phyloP scores from a whole-genome alignment of 352 stramenopile species.

The Aphanomyces euteiches region DNA sequence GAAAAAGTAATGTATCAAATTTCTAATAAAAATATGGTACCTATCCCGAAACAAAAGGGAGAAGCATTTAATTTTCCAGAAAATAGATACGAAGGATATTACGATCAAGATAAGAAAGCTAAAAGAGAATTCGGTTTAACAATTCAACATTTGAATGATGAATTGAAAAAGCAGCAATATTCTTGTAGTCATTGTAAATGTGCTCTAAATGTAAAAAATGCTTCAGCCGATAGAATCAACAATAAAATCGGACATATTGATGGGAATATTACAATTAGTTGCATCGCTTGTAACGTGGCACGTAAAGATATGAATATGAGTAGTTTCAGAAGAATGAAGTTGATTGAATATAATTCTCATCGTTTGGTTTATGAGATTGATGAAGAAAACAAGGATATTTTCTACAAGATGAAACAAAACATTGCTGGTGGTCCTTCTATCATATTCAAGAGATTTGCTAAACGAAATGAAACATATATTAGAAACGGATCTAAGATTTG shows the following conservation, averaged over 20 bases:
- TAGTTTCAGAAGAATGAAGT: conserved; percentile 31
- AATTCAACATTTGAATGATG: conserved; percentile 29
- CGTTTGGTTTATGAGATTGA: conserved; percentile 32
- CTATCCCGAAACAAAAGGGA: neutral
- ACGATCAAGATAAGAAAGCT: conserved; percentile 32
- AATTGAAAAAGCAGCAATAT: conserved; percentile 35
- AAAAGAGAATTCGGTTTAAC: conserved; percentile 32
- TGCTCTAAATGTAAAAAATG: conserved; percentile 31
- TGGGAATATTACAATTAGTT: conserved; percentile 32
- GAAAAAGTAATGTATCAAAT: conserved; percentile 24
- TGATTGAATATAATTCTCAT: conserved; percentile 33
- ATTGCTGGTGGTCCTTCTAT: conserved; percentile 33
- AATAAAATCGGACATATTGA: conserved; percentile 32
- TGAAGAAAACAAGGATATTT: conserved; percentile 33
- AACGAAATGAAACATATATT: conserved; percentile 34
- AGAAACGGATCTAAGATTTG: conserved; percentile 28
- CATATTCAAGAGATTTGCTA: conserved; percentile 39
- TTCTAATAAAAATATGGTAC: neutral
- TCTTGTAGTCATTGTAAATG: conserved; percentile 32
- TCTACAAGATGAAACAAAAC: conserved; percentile 31
- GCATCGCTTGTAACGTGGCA: conserved; percentile 32
- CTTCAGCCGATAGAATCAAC: conserved; percentile 36
- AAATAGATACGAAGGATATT: conserved; percentile 32
- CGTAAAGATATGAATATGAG: conserved; percentile 37
- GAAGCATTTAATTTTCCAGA: conserved; percentile 1